These are phyloP conservation scores for Salvia splendens DNA, from an alignment of 257 asterid genomes.

Conservation along the genomic window DNA sequence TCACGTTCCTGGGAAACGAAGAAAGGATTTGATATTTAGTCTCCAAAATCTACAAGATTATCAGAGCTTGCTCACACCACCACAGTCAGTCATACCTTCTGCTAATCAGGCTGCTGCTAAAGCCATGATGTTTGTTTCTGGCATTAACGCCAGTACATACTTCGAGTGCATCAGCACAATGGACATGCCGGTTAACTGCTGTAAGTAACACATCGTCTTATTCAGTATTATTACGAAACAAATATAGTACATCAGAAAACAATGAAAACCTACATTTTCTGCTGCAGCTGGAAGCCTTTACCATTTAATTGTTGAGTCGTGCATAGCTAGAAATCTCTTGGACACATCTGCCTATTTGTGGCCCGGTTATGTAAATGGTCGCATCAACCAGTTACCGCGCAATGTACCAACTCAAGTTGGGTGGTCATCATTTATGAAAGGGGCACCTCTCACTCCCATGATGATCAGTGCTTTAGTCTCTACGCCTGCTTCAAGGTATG, in stretches of 20 bases:
- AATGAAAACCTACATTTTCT: not conserved
- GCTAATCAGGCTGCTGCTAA: constrained; percentile 94
- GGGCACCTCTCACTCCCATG: constrained; percentile 62
- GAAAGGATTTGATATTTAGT: constrained; percentile 66
- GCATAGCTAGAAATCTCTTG: constrained; percentile 84
- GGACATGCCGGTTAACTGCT: constrained; percentile 72
- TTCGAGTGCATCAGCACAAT: constrained; percentile 67
- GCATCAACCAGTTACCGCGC: constrained; percentile 66
- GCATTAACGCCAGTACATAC: constrained; percentile 52
- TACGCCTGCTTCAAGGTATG: constrained; percentile 90
- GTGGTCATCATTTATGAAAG: constrained; percentile 90
- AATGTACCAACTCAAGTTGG: constrained; percentile 69
- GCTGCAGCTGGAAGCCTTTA: constrained; percentile 86
- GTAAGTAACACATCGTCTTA: constrained; percentile 49
- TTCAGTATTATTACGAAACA: not conserved
- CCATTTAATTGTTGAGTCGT: constrained; percentile 88
- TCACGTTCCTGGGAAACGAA: constrained; percentile 50
- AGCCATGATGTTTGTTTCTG: constrained; percentile 80
- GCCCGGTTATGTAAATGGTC: constrained; percentile 81
- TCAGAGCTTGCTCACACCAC: constrained; percentile 80
- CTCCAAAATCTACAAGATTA: constrained; percentile 73
- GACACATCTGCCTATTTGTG: constrained; percentile 92
- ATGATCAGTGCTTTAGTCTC: constrained; percentile 79
- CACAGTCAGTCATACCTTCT: constrained; percentile 65
- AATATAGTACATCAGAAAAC: not conserved